Conservation (phyloP, 176 grass and related monocot genomes). For the Oryza longistaminata region DNA sequence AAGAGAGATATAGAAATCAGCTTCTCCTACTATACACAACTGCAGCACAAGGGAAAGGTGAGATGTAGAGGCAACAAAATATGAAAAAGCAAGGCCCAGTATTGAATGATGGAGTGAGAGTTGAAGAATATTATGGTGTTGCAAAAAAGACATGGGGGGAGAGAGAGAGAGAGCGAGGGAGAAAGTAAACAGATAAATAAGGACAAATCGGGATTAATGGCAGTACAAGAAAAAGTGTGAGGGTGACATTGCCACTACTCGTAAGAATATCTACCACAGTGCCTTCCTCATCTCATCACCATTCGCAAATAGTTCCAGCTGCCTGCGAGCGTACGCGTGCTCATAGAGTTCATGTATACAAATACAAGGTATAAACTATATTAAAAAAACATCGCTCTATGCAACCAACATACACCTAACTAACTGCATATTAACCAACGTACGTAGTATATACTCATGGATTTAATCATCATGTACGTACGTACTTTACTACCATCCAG, state of each 20-base stretch:
- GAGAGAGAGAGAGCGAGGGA: conserved; percentile 1
- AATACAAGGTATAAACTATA: not conserved
- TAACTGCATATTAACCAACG: no score
- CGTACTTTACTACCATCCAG: not conserved
- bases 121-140: conserved; percentile 57
- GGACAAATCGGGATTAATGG: conserved; percentile 66
- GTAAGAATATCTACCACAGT: conserved; percentile 64
- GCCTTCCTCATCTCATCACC: conserved; percentile 36
- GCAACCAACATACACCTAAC: no score
- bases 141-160: conserved; percentile 31
- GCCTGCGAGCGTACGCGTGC: not conserved
- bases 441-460: not conserved
- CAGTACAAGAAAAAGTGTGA: conserved; percentile 69
- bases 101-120: conserved; percentile 42
- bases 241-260: conserved; percentile 68
- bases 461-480: not conserved
- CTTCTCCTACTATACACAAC: conserved; percentile 14
- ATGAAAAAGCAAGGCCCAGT: conserved; percentile 42
- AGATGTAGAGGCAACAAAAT: conserved; percentile 42
- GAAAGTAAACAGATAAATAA: conserved; percentile 58
- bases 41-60: conserved; percentile 59
- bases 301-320: conserved; percentile 35
- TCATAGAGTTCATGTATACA: not conserved
- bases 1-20: conserved; percentile 25
- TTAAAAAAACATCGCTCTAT: not conserved